phyloP scores from a whole-genome alignment of 495 filamentous ascomycete species.

The Cetradonia linearis region DNA sequence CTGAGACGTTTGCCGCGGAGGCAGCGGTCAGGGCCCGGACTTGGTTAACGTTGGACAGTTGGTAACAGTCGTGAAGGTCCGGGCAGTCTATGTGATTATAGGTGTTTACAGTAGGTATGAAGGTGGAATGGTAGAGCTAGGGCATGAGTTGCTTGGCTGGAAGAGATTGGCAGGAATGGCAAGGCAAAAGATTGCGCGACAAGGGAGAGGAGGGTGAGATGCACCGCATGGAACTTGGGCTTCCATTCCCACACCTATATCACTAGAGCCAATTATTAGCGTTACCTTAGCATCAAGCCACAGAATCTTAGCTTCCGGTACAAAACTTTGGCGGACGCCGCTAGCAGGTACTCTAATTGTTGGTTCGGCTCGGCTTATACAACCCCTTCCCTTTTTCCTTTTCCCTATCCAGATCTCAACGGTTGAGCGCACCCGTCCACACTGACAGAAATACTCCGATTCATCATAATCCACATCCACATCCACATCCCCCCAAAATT shows the following conservation, averaged over 20 bases:
- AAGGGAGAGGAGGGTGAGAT: slow-evolving; percentile 8
- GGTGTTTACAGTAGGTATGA: not conserved
- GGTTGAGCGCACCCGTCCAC: not conserved
- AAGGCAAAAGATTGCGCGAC: slow-evolving; percentile 9
- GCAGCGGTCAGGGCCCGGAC: slow-evolving; percentile 5
- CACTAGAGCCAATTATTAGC: not conserved
- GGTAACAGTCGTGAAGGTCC: not conserved
- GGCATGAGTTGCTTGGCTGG: not conserved
- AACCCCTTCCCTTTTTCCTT: not conserved
- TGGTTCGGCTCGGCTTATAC: slow-evolving; percentile 1
- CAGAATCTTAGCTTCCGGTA: slow-evolving; percentile 1
- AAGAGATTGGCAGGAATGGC: slow-evolving; percentile 2
- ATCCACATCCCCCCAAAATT: too few relatives aligned
- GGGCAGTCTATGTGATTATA: not conserved
- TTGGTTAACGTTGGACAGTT: not conserved
- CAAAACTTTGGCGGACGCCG: not conserved
- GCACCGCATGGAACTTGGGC: not conserved
- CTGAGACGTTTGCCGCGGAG: slow-evolving; percentile 11
- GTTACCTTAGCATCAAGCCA: slow-evolving; percentile 7
- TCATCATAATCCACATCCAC: too few relatives aligned
- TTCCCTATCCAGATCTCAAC: not conserved
- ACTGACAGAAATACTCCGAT: not conserved
- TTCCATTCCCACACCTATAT: slow-evolving; percentile 1
- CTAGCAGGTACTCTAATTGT: slow-evolving; percentile 1
- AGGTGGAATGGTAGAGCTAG: not conserved